Conservation (phyloP, 2,329 filamentous ascomycete species). For the Mariannaea elegans region DNA sequence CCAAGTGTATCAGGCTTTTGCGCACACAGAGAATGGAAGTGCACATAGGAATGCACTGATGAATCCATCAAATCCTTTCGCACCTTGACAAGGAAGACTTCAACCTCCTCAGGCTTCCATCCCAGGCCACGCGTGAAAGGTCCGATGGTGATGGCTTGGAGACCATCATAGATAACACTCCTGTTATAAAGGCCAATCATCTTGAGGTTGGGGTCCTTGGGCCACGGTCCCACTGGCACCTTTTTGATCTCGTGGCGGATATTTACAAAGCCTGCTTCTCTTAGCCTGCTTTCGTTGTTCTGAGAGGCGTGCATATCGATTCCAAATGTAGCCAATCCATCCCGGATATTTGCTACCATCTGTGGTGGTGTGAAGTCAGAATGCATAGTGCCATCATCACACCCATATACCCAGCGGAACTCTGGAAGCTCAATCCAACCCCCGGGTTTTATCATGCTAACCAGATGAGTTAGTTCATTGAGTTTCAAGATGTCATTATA, state of each 20-base stretch:
- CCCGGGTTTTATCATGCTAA: constrained; percentile 49
- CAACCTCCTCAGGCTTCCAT: constrained; percentile 46
- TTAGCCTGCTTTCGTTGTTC: constrained; percentile 40
- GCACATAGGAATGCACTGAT: constrained; percentile 28
- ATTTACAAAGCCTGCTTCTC: constrained; percentile 52
- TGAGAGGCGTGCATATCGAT: constrained; percentile 44
- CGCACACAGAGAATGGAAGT: constrained; percentile 29
- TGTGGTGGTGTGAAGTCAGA: constrained; percentile 37
- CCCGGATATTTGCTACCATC: constrained; percentile 41
- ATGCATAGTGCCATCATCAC: constrained; percentile 42
- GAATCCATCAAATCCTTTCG: constrained; percentile 44
- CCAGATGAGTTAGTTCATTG: neutral
- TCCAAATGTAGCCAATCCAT: constrained; percentile 41
- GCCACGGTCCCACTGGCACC: constrained; percentile 59
- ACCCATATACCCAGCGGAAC: constrained; percentile 37
- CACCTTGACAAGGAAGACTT: constrained; percentile 45
- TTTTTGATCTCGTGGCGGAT: constrained; percentile 51
- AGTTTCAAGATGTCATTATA: too few species aligned
- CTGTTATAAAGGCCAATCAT: constrained; percentile 51
- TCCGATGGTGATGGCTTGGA: constrained; percentile 45
- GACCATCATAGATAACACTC: constrained; percentile 41
- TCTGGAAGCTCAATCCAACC: constrained; percentile 57
- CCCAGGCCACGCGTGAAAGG: constrained; percentile 46
- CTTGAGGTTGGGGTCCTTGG: constrained; percentile 55
- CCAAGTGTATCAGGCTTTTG: constrained; percentile 14